Base-by-base conservation (phyloP, 2,329 filamentous ascomycete genomes). In the Neoascochyta sp. region DNA sequence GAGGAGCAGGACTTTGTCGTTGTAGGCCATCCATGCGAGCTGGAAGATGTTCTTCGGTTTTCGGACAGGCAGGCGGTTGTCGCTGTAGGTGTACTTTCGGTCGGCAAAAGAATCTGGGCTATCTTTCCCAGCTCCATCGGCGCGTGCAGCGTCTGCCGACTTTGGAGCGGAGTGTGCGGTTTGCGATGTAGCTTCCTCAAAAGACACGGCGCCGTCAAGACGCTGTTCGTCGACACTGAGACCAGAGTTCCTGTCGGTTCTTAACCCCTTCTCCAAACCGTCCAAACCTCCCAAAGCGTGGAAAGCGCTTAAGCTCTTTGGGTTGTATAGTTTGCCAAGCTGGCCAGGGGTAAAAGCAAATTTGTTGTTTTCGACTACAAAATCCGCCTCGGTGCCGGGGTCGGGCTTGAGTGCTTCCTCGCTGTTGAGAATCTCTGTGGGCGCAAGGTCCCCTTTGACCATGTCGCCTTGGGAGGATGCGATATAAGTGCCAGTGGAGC, bases 321-420 rank as follows among this genome's bases (percentile, higher is more conserved):
- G 85, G 43, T 89, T 89, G 29, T 88, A 69, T 5, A 92, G 66
- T 64, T 90, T 90, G 41, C 80, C 82, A 41, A 95, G 71, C 54
- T 93, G 81, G 9, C 89, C 88, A 8, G 81, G 81, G 2, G 80
- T 78, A 57, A 87, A 95, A 10, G 86, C 88, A 53, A 95, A 95
- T 0, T 83, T 82, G 57, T 92, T 94, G 32, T 62, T 52, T 5
- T 81, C 73, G 8, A 90, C 74, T 23, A 76, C 50, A 49, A 93
- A 95, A 41, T 90, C 85, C 11, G 67, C 71, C 57, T 89, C 84
- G 29, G 80, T 84, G 5, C 81, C 81, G 1, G 79, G 81, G 54
- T 93, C 86, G 0, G 87, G 84, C 27, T 73, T 78, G 39, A 95
- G 66, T 0, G 86, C 86, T 41, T 81, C 75, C 24, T 76, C 65